Percentiles rank a stretch among this genome's conserved stretches.
Evolutionary conservation across 169 alveolate species (phyloP).

Genomic region (Babesia divergens): DNA sequence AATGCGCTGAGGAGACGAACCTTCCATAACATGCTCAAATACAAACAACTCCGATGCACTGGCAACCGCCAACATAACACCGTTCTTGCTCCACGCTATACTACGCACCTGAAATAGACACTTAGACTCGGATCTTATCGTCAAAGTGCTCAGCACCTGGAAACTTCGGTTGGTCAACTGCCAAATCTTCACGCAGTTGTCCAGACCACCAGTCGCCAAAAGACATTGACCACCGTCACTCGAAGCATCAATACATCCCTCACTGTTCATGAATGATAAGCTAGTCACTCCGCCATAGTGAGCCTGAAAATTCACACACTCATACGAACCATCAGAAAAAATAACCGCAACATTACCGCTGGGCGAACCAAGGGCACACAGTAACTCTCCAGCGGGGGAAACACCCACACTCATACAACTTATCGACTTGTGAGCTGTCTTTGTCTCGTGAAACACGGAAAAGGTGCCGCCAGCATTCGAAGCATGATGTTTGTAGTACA

Average conservation of each 20-base stretch:
- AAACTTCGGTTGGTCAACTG: conserved; percentile 19
- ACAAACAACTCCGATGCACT: conserved; percentile 12
- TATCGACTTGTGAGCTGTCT: conserved; percentile 35
- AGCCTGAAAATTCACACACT: conserved; percentile 23
- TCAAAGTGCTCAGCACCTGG: conserved; percentile 38
- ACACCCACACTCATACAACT: conserved; percentile 54
- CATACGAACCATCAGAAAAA: conserved; percentile 14
- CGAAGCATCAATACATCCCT: neutral
- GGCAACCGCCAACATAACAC: conserved; percentile 27
- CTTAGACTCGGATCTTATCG: conserved; percentile 16
- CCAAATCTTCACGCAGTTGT: conserved; percentile 58
- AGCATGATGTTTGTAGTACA: conserved; percentile 5
- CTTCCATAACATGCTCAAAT: conserved; percentile 18
- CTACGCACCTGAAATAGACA: conserved; percentile 9
- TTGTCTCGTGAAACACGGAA: conserved; percentile 11
- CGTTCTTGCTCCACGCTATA: conserved; percentile 42
- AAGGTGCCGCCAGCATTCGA: conserved; percentile 7
- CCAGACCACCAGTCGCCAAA: conserved; percentile 53
- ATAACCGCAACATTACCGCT: conserved; percentile 44
- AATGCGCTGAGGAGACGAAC: conserved; percentile 15
- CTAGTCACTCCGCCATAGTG: conserved; percentile 51
- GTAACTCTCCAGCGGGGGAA: conserved; percentile 34
- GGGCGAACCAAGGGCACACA: conserved; percentile 55
- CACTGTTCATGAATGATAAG: conserved; percentile 12
- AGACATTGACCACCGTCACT: conserved; percentile 4